Base-by-base conservation (phyloP, 202 grass and related monocot species). In the Alloteropsis angusta region DNA sequence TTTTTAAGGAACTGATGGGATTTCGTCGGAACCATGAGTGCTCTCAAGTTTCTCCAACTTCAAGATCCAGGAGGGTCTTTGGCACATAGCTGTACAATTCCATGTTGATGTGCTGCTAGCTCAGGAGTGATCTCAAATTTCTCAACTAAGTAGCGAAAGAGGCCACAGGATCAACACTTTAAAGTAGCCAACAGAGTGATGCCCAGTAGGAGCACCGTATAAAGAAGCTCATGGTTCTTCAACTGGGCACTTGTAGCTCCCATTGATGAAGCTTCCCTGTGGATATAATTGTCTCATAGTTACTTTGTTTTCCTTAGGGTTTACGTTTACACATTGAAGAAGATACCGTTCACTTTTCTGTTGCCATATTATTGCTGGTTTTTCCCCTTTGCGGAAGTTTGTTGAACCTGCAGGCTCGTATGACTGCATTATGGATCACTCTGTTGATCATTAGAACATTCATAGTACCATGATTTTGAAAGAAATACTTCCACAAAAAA, bases 61-160 rank as follows among this genome's bases (percentile, higher is more conserved):
- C 58, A 72, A 65, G 9, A 65, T 66, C 21, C 21, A 23, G 18
- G n/a, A 65, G 36, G 10, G 5, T 22, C 9, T 41, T 22, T 22
- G 10, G 21, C 37, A 38, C 38, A 25, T 23, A 23, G 10, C 5
- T 43, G 63, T 66, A 66, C n/a, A 19, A 23, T 78, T 72, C 25
- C 56, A 78, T 54, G 22, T 64, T 79, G 67, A 36, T 58, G 53
- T 82, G 45, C 18, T 76, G 34, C 32, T 86, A 60, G 39, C 2
- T 59, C 8, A 7, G 6, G 35, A 71, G 43, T 17, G 49, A 68
- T 63, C 44, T 37, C 18, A 18, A 17, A 13, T 52, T 60, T 37
- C 18, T 79, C 13, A 67, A 67, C 14, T 13, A 23, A 68, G 15
- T 67, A 49, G 6, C 69, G 37, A 66, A 22, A 6, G 16, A 52